phyloP scores from a whole-genome alignment of 2,329 filamentous ascomycete species.

The Pleoardoris graminearum region DNA sequence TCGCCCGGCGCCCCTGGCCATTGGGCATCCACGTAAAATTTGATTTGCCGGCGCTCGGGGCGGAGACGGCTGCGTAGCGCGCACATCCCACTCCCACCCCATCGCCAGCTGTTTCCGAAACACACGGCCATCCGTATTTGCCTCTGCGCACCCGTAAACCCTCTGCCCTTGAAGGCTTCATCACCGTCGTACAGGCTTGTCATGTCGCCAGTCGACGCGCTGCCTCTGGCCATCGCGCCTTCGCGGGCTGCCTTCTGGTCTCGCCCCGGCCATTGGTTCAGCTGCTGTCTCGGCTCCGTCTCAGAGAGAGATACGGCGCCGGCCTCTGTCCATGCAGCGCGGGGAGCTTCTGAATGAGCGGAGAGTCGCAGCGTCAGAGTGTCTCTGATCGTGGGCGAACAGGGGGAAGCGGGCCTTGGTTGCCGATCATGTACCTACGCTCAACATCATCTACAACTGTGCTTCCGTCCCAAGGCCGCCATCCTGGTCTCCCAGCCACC shows the following conservation, averaged over 20 bases:
- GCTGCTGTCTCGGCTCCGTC: slow-evolving; percentile 37
- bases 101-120: slow-evolving; percentile 1
- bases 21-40: slow-evolving; percentile 11
- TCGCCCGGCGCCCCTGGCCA: background rate
- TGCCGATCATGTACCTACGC: slow-evolving; percentile 29
- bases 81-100: slow-evolving; percentile 10
- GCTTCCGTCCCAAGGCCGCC: background rate
- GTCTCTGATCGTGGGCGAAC: slow-evolving; percentile 25
- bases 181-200: slow-evolving; percentile 4
- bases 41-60: background rate
- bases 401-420: slow-evolving; percentile 21
- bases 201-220: slow-evolving; percentile 9
- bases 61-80: slow-evolving; percentile 2
- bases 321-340: slow-evolving; percentile 24
- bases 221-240: slow-evolving; percentile 2
- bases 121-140: background rate
- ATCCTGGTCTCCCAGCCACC: background rate
- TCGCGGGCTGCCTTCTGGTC: background rate
- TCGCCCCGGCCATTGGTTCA: slow-evolving; percentile 27
- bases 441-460: slow-evolving; percentile 10
- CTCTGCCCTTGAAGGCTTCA: background rate
- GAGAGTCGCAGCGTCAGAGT: slow-evolving; percentile 29
- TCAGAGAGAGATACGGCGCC: slow-evolving; percentile 32
- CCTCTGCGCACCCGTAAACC: background rate
- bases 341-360: background rate